phyloP scores from a whole-genome alignment of 23 red algal species.

The Cyanidiococcus yangmingshanensis region DNA sequence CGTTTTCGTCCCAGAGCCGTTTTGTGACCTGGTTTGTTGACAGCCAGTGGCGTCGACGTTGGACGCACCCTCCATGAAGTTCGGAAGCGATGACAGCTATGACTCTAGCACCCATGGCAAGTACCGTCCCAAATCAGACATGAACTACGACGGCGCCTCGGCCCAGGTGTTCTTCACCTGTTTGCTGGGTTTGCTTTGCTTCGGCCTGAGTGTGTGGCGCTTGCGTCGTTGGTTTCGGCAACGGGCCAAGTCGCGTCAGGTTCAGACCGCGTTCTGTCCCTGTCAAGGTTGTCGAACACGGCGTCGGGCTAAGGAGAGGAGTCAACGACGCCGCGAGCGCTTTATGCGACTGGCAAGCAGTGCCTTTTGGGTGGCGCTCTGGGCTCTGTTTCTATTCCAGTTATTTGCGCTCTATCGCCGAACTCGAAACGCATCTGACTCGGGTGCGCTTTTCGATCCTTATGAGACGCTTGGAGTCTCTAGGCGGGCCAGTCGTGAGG shows the following conservation, averaged over 20 bases:
- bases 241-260: neutral
- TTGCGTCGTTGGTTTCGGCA: neutral
- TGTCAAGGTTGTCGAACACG: neutral
- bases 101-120: neutral
- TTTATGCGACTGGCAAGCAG: slow-evolving; percentile 16
- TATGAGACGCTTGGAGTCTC: slow-evolving; percentile 61
- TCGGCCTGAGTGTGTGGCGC: neutral
- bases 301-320: neutral
- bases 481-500: slow-evolving; percentile 8
- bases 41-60: no score
- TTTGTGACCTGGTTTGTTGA: no score
- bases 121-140: slow-evolving; percentile 1
- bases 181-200: neutral
- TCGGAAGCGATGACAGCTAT: neutral
- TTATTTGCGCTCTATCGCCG: slow-evolving; percentile 25
- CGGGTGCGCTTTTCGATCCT: slow-evolving; percentile 68
- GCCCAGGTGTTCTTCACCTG: neutral
- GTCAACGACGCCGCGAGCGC: neutral
- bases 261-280: neutral
- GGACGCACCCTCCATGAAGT: neutral
- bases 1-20: no score
- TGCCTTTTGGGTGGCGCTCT: slow-evolving; percentile 21
- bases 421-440: neutral
- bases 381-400: slow-evolving; percentile 26
- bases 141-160: neutral